Percentiles rank a stretch among this genome's conserved stretches.
Conservation (phyloP, 306 rosid genomes). For the Glycine tomentella region DNA sequence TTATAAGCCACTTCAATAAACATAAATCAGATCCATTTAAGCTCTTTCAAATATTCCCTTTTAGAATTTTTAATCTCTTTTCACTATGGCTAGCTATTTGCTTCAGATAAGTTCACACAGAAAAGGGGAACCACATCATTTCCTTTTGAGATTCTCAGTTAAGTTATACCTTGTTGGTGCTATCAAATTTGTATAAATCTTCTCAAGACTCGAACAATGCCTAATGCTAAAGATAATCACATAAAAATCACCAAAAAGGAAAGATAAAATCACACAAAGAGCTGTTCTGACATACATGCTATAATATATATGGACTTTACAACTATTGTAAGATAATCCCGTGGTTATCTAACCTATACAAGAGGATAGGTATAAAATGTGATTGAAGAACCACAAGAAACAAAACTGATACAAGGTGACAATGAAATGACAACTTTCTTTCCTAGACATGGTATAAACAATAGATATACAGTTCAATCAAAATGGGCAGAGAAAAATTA, state of each 20-base stretch:
- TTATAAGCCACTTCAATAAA: not conserved
- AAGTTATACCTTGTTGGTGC: conserved; percentile 1
- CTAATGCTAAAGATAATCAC: not conserved
- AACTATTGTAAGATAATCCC: conserved; percentile 25
- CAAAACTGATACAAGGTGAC: conserved; percentile 32
- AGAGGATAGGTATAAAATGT: conserved; percentile 4
- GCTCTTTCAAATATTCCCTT: not conserved
- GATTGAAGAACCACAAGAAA: conserved; percentile 26
- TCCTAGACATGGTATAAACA: conserved; percentile 47
- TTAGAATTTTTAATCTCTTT: not conserved
- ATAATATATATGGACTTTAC: conserved; percentile 27
- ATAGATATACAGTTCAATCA: conserved; percentile 24
- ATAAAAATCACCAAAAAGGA: not conserved
- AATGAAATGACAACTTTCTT: conserved; percentile 10
- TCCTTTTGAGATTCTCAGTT: not conserved
- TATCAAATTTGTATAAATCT: not conserved
- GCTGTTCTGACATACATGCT: conserved; percentile 4
- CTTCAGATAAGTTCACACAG: conserved; percentile 12
- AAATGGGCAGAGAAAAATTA: conserved; percentile 2
- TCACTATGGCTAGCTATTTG: not conserved
- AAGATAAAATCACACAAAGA: conserved; percentile 22
- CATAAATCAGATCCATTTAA: not conserved
- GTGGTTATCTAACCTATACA: conserved; percentile 37
- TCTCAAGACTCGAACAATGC: not conserved
- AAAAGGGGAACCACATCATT: not conserved